Base-by-base conservation (phyloP, 805 yeast genomes). In the Metschnikowia shivogae region DNA sequence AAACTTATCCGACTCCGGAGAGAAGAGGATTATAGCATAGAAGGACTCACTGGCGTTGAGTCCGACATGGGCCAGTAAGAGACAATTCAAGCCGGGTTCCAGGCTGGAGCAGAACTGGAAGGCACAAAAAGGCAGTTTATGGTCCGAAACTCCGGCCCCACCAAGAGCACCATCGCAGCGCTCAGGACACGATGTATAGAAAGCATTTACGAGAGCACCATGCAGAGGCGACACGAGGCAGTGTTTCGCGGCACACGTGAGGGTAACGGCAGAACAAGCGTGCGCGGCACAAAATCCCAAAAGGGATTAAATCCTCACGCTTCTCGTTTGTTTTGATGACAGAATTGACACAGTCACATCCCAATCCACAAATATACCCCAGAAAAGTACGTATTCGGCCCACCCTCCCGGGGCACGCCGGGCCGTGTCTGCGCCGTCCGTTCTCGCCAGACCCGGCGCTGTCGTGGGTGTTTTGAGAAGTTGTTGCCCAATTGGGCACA, bases 401-500 rank as follows among this genome's bases (percentile, higher is more conserved):
- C 2, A 22, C 6, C 6, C 6, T 22, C 26, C 26, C 32, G 13
- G 12, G 3, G 19, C 8, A 9, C 22, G 14, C 37, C 27, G 4
- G 3, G 13, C 11, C 9, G 12, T 11, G 10, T 3, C 11, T n/a
- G n/a, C n/a, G n/a, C n/a, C n/a, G n/a, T n/a, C n/a, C n/a, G n/a
- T n/a, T n/a, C n/a, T n/a, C n/a, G n/a, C n/a, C n/a, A n/a, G n/a
- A n/a, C n/a, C n/a, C n/a, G n/a, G n/a, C 8, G 26, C 40, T 35
- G 32, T 44, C 37, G 34, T 31, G 20, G 42, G 22, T 11, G 28
- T 35, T 24, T 34, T 41, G 34, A 26, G 36, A 37, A 40, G 40
- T 27, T 34, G 36, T 52, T 52, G 43, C 58, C 56, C 49, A 48
- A 54, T 54, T 47, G 55, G 57, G 58, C 45, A 48, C 50, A 48